Evolutionary conservation across 352 stramenopile species (phyloP).

Genomic region (Phytopythium litorale): DNA sequence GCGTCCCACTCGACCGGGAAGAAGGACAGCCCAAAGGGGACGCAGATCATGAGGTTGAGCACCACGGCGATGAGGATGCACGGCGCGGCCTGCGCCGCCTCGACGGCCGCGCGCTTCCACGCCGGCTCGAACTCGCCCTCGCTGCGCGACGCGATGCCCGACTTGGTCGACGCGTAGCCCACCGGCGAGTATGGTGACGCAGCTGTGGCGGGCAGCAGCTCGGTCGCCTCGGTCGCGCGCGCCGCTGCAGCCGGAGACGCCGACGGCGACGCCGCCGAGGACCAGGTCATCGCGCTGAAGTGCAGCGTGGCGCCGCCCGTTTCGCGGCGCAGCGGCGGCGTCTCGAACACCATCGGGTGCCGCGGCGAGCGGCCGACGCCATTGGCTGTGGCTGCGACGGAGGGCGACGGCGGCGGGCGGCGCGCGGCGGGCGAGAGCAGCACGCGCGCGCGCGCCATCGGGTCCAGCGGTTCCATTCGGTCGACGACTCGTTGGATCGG

Average conservation of each 20-base stretch:
- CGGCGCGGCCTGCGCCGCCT: slow-evolving; percentile 37
- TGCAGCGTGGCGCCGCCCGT: slow-evolving; percentile 43
- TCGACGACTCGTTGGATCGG: neutral
- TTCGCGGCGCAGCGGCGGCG: slow-evolving; percentile 58
- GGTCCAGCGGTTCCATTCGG: slow-evolving; percentile 2
- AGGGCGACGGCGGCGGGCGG: slow-evolving; percentile 3
- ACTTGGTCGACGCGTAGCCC: slow-evolving; percentile 13
- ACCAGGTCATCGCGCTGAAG: slow-evolving; percentile 31
- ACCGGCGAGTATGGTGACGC: slow-evolving; percentile 19
- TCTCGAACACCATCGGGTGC: slow-evolving; percentile 59
- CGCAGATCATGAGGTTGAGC: slow-evolving; percentile 86
- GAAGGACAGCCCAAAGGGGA: slow-evolving; percentile 83
- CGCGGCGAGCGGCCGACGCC: slow-evolving; percentile 12
- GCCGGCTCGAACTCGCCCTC: slow-evolving; percentile 12
- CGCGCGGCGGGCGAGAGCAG: slow-evolving; percentile 11
- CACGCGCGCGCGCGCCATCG: slow-evolving; percentile 5
- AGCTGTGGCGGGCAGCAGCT: slow-evolving; percentile 17
- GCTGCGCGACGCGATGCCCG: slow-evolving; percentile 3
- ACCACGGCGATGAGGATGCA: slow-evolving; percentile 69
- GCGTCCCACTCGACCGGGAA: slow-evolving; percentile 79
- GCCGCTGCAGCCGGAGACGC: neutral
- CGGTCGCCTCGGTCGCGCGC: slow-evolving; percentile 17
- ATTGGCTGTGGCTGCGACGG: neutral
- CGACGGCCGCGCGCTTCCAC: slow-evolving; percentile 24
- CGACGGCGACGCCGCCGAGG: slow-evolving; percentile 10